phyloP scores from a whole-genome alignment of 2,329 filamentous ascomycete species.

The Hypoxylon sp. region DNA sequence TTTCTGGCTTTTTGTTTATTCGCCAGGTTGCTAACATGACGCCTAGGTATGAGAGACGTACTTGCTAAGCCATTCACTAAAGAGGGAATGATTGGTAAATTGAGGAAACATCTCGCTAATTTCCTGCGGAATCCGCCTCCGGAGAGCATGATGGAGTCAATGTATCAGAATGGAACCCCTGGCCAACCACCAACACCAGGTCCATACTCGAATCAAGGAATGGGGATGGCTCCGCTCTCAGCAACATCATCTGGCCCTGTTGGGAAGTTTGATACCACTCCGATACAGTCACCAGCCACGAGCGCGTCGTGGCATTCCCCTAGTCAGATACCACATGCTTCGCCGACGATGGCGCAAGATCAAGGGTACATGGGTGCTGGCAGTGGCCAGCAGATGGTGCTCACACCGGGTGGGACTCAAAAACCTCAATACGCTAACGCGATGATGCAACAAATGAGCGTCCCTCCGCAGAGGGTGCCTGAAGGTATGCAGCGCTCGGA shows the following conservation, averaged over 20 bases:
- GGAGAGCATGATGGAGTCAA: constrained; percentile 56
- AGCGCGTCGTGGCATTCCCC: constrained; percentile 67
- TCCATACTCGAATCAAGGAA: constrained; percentile 53
- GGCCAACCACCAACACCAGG: constrained; percentile 54
- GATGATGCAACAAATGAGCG: constrained; percentile 58
- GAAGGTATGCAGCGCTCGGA: constrained; percentile 55
- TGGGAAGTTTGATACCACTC: constrained; percentile 69
- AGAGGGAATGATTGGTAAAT: constrained; percentile 84
- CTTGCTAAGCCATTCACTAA: constrained; percentile 96
- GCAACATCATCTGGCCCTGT: constrained; percentile 53
- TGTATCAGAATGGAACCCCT: constrained; percentile 52
- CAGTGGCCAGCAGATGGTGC: constrained; percentile 58
- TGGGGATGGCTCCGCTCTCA: constrained; percentile 54
- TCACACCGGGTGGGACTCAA: constrained; percentile 58
- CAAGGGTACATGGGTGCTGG: constrained; percentile 61
- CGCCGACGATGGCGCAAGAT: constrained; percentile 63
- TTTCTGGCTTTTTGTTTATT: not conserved
- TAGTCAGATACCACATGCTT: constrained; percentile 65
- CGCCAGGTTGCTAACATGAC: constrained; percentile 30
- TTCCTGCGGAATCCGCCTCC: constrained; percentile 77
- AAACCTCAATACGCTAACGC: constrained; percentile 57
- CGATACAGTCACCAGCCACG: constrained; percentile 68
- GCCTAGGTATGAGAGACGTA: constrained; percentile 94
- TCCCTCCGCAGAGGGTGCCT: constrained; percentile 53
- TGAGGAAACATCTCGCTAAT: constrained; percentile 90